A percentile compares a stretch with the other conserved stretches of the same genome.
Conservation (phyloP, 345 rosid genomes). For the Acer yangbiense region DNA sequence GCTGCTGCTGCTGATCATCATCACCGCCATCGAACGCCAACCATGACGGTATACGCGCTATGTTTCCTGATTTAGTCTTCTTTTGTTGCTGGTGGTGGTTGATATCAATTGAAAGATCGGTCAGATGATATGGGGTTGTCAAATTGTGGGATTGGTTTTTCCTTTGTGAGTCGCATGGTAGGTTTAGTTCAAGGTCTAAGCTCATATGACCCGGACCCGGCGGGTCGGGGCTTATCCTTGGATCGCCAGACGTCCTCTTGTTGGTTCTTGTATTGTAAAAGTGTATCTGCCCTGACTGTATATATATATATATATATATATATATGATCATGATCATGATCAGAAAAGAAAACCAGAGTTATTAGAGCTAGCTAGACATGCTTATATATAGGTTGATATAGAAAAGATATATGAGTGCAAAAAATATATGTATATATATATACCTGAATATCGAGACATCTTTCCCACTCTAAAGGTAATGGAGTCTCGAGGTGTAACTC, state of each 20-base stretch:
- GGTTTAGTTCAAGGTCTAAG: conserved; percentile 79
- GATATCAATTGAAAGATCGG: conserved; percentile 23
- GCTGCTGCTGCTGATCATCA: conserved; percentile 7
- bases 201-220: conserved; percentile 44
- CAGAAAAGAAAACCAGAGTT: background rate
- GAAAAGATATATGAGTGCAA: background rate
- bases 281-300: conserved; percentile 71
- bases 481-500: conserved; percentile 58
- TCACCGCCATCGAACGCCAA: conserved; percentile 39
- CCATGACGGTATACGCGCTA: conserved; percentile 49
- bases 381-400: background rate
- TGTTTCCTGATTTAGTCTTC: conserved; percentile 19
- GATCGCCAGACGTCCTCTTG: conserved; percentile 55
- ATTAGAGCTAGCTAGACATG: background rate
- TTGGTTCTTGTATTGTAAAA: conserved; percentile 61
- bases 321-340: background rate
- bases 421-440: background rate
- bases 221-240: conserved; percentile 38
- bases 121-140: conserved; percentile 7
- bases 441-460: conserved; percentile 72
- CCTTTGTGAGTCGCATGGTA: conserved; percentile 46
- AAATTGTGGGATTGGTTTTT: conserved; percentile 17
- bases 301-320: no score
- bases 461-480: conserved; percentile 55
- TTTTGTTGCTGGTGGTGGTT: background rate